These are phyloP conservation scores for Fusarium sp. DNA, from an alignment of 2,329 filamentous ascomycete species.

Conservation along the genomic window DNA sequence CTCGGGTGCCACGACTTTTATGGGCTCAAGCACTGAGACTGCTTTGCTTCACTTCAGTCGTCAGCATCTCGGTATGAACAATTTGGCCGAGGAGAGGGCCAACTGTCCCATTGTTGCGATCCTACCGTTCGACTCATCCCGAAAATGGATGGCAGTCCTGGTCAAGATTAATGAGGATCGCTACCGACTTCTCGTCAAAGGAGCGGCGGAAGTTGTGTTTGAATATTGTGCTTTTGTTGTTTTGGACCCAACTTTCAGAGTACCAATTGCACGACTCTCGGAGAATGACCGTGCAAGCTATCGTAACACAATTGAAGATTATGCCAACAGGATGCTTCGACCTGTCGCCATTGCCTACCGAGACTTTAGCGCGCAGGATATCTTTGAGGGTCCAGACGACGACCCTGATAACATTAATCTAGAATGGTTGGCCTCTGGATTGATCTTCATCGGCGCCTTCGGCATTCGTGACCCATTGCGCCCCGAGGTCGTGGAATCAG, in stretches of 20 bases:
- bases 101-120: slow-evolving; percentile 61
- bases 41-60: slow-evolving; percentile 63
- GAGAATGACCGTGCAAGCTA: slow-evolving; percentile 50
- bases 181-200: slow-evolving; percentile 67
- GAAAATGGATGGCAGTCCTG: slow-evolving; percentile 68
- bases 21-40: slow-evolving; percentile 68
- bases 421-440: slow-evolving; percentile 63
- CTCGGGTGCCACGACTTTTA: slow-evolving; percentile 53
- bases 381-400: slow-evolving; percentile 62
- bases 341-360: slow-evolving; percentile 81
- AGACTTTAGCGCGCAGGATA: slow-evolving; percentile 78
- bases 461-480: slow-evolving; percentile 75
- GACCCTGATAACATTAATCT: slow-evolving; percentile 51
- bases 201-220: slow-evolving; percentile 67
- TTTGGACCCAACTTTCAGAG: slow-evolving; percentile 56
- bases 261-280: slow-evolving; percentile 46
- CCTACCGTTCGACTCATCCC: slow-evolving; percentile 65
- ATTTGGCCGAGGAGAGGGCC: slow-evolving; percentile 59
- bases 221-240: slow-evolving; percentile 57
- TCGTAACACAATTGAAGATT: slow-evolving; percentile 56
- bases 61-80: slow-evolving; percentile 61
- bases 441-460: slow-evolving; percentile 77
- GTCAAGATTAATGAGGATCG: slow-evolving; percentile 58
- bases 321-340: slow-evolving; percentile 76
- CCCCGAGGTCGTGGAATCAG: slow-evolving; percentile 68